Evolutionary conservation across 2,329 filamentous ascomycete genomes (phyloP), one percentile per base, ranked within the genome.

Genomic region (Huntiella omanensis): DNA sequence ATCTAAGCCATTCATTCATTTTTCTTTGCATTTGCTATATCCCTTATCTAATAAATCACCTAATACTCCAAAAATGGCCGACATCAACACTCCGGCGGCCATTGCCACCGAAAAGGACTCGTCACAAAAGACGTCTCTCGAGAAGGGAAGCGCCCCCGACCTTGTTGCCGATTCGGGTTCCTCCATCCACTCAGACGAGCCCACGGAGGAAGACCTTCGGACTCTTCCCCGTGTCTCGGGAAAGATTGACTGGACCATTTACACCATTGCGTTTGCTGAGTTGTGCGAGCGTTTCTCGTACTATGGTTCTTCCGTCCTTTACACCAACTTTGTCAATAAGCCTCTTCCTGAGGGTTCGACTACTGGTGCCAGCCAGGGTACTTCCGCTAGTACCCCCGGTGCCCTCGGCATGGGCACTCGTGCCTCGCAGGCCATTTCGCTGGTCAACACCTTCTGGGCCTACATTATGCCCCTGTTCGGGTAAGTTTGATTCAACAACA

Each of bases 241-340:
- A 51, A 68, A 67, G 55, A 72, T 85, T 50, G 75, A 76, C 42
- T 76, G 70, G 69, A 63, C 68, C 46, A 71, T 78, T 49, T 85
- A 75, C 62, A 77, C 75, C 19, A 73, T 86, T 49, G 79, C 77
- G 41, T 75, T 83, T 51, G 73, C 81, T 49, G 81, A 86, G 61
- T 64, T 83, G 48, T 82, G 77, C 62, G 81, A 86, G 63, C 76
- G 80, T 42, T 83, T 83, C 62, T 80, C 76, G 11, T 86, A 83
- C 70, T 84, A 85, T 56, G 81, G 80, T 46, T 77, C 76, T 4
- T 70, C 73, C 38, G 69, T 77, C 32, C 66, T 83, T 28, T 82
- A 78, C 71, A 74, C 73, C 57, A 79, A 79, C 60, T 80, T 75
- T 55, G 69, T 79, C 54, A 70, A 73, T 53, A 64, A 69, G 44